These are phyloP conservation scores for Cucurbita ficifolia DNA, from an alignment of 306 rosid genomes.

Conservation along the genomic window DNA sequence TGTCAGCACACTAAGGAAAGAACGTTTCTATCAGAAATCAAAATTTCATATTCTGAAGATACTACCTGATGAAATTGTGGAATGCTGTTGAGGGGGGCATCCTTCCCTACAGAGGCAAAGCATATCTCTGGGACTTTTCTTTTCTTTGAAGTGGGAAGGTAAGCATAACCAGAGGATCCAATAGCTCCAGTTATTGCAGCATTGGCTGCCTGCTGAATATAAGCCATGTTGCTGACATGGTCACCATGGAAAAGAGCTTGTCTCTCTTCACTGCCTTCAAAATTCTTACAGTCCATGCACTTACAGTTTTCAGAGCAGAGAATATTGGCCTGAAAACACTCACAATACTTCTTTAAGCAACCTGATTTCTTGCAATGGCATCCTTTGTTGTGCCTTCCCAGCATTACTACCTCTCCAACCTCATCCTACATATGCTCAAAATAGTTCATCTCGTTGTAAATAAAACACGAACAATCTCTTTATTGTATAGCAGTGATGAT, in stretches of 20 bases:
- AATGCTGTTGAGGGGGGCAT: conserved; percentile 37
- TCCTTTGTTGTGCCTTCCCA: conserved; percentile 94
- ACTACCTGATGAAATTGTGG: conserved; percentile 74
- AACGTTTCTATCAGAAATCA: neutral
- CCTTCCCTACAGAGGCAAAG: conserved; percentile 54
- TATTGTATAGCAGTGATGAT: neutral
- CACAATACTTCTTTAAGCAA: conserved; percentile 92
- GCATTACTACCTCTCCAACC: conserved; percentile 59
- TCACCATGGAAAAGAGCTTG: conserved; percentile 82
- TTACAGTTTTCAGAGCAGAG: conserved; percentile 97
- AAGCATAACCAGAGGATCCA: conserved; percentile 75
- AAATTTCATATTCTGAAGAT: neutral
- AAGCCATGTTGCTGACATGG: conserved; percentile 51
- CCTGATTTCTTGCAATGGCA: conserved; percentile 97
- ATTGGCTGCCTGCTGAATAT: conserved; percentile 91
- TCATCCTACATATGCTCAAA: conserved; percentile 60
- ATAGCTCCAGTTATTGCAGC: conserved; percentile 97
- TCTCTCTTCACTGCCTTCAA: conserved; percentile 97
- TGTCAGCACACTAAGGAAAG: conserved; percentile 10
- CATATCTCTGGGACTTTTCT: conserved; percentile 59
- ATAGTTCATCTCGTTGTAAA: neutral
- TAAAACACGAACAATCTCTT: neutral
- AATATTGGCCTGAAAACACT: conserved; percentile 95
- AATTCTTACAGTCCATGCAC: conserved; percentile 98
- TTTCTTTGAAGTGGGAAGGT: conserved; percentile 62